These are phyloP conservation scores for Aegilops umbellulata DNA, from an alignment of 176 grass and related monocot species.

Conservation along the genomic window DNA sequence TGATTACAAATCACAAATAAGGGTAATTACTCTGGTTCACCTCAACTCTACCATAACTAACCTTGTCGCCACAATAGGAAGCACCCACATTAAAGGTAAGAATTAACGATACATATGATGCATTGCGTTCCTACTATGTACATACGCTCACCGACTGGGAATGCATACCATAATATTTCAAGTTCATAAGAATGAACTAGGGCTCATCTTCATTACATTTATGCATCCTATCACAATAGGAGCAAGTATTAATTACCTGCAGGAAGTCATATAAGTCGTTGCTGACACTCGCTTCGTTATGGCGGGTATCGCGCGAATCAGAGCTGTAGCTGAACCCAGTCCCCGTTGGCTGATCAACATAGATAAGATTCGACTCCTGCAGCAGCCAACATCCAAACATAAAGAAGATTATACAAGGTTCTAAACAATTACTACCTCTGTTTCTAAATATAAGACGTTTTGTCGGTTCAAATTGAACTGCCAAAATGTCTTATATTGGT, in stretches of 20 bases:
- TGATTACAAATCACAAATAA: background rate
- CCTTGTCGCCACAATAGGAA: background rate
- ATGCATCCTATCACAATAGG: background rate
- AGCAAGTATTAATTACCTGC: slow-evolving; percentile 50
- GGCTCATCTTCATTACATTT: background rate
- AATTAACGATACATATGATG: background rate
- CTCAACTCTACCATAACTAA: background rate
- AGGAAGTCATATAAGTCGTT: slow-evolving; percentile 85
- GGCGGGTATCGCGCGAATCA: slow-evolving; percentile 61
- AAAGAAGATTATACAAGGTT: background rate
- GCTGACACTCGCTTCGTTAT: slow-evolving; percentile 69
- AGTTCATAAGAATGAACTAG: background rate
- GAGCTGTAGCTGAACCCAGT: slow-evolving; percentile 96
- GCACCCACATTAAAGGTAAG: background rate
- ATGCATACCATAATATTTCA: background rate
- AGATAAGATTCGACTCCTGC: slow-evolving; percentile 84
- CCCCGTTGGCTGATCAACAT: slow-evolving; percentile 91
- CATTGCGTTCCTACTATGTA: background rate
- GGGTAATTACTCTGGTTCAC: background rate
- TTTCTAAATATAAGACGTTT: no score
- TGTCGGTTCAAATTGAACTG: no score
- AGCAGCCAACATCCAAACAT: background rate
- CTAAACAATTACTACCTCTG: no score
- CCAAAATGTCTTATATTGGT: no score
- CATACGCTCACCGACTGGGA: background rate